Evolutionary conservation across 1,139 yeast species (phyloP).

Genomic region (Yamadazyma oceani): DNA sequence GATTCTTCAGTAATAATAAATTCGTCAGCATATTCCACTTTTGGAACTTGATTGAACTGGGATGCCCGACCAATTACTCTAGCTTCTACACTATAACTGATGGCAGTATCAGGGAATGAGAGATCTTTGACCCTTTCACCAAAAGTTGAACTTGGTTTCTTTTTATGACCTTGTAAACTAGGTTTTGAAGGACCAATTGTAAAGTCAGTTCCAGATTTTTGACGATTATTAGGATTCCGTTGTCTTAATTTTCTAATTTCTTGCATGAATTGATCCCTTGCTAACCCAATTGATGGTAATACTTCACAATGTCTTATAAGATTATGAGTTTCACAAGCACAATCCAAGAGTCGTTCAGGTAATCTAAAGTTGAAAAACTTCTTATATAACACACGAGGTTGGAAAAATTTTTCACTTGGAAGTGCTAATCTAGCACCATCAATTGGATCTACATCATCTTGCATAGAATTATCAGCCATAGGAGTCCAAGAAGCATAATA

Average conservation of each 20-base stretch:
- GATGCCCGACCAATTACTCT: constrained; percentile 44
- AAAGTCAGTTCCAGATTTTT: constrained; percentile 12
- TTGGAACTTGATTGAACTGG: constrained; percentile 22
- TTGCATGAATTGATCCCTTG: constrained; percentile 18
- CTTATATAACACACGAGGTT: constrained; percentile 41
- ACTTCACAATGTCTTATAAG: constrained; percentile 36
- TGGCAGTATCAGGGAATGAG: constrained; percentile 39
- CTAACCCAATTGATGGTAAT: constrained; percentile 40
- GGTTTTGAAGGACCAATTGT: constrained; percentile 5
- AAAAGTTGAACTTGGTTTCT: constrained; percentile 19
- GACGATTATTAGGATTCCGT: constrained; percentile 5
- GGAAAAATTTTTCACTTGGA: constrained; percentile 37
- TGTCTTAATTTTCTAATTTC: constrained; percentile 15
- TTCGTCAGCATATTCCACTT: constrained; percentile 26
- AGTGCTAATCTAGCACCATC: constrained; percentile 38
- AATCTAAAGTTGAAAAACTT: constrained; percentile 42
- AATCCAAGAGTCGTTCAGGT: constrained; percentile 44
- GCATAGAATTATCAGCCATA: constrained; percentile 41
- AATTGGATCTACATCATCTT: constrained; percentile 42
- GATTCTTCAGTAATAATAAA: constrained; percentile 42
- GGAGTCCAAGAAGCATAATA: constrained; percentile 48
- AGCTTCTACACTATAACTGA: constrained; percentile 41
- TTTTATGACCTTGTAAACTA: constrained; percentile 12
- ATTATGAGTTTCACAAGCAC: constrained; percentile 39
- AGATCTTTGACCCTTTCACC: constrained; percentile 31